Conservation (phyloP, 2,329 filamentous ascomycete genomes). For the Fusarium sp. region DNA sequence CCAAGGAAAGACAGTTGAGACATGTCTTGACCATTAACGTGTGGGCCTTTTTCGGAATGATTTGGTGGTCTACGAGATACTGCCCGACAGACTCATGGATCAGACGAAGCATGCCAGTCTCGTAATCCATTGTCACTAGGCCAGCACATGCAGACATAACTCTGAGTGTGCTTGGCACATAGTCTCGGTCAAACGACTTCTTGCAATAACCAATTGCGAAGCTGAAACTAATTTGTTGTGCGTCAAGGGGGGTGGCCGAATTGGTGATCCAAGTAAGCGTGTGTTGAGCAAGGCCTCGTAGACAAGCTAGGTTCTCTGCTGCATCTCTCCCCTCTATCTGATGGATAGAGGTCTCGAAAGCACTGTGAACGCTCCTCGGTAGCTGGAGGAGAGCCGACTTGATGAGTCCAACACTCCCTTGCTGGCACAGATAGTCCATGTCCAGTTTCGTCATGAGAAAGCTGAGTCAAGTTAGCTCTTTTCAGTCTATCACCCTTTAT, state of each 20-base stretch:
- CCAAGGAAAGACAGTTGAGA: neutral
- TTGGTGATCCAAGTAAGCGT: neutral
- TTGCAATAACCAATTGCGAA: neutral
- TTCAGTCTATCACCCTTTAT: no score
- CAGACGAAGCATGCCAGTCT: neutral
- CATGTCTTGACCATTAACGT: neutral
- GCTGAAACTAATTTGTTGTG: neutral
- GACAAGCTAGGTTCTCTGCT: neutral
- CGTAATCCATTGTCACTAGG: neutral
- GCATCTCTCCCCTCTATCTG: neutral
- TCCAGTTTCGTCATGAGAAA: neutral
- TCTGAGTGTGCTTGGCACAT: neutral
- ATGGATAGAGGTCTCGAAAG: neutral
- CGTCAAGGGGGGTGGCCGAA: neutral
- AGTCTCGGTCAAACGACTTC: neutral
- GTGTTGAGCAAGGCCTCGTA: neutral
- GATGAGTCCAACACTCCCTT: neutral
- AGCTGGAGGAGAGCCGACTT: neutral
- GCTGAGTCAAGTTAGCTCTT: neutral
- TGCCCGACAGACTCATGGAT: neutral
- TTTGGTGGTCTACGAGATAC: neutral
- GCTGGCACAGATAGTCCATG: neutral
- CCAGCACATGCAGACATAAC: neutral
- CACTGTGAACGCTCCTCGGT: neutral
- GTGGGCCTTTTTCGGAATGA: neutral